phyloP scores from a whole-genome alignment of 2,329 filamentous ascomycete species.

The Paraphoma sp. region DNA sequence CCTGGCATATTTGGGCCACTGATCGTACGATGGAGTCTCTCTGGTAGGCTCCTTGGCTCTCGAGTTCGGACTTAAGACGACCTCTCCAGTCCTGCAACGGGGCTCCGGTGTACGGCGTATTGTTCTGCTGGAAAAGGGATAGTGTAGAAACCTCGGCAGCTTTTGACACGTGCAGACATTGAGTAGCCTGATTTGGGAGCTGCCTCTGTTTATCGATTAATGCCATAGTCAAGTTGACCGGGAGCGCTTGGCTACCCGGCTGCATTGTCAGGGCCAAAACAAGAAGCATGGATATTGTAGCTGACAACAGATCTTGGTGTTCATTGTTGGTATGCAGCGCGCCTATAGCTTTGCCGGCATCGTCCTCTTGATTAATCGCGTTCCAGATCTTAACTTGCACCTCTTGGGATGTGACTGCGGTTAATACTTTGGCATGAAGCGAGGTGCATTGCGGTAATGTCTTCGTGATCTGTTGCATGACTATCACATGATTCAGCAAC shows the following conservation, averaged over 20 bases:
- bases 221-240: constrained; percentile 22
- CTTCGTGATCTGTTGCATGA: constrained; percentile 26
- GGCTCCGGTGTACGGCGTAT: constrained; percentile 43
- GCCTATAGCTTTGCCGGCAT: constrained; percentile 16
- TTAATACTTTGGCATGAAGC: constrained; percentile 30
- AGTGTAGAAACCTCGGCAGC: constrained; percentile 11
- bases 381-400: constrained; percentile 28
- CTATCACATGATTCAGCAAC: constrained; percentile 11
- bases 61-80: constrained; percentile 53
- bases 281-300: constrained; percentile 23
- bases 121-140: constrained; percentile 47
- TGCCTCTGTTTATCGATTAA: constrained; percentile 39
- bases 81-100: constrained; percentile 58
- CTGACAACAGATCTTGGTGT: not conserved
- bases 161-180: constrained; percentile 25
- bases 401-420: constrained; percentile 30
- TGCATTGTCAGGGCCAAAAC: constrained; percentile 26
- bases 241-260: constrained; percentile 19
- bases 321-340: not conserved
- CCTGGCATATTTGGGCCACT: constrained; percentile 61
- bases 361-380: constrained; percentile 14
- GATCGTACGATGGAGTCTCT: constrained; percentile 56
- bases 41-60: constrained; percentile 47
- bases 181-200: constrained; percentile 6
- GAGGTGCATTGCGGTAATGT: constrained; percentile 12